Evolutionary conservation across 805 yeast species (phyloP), one percentile per base, ranked within the genome.

Genomic region (Candida verbasci): DNA sequence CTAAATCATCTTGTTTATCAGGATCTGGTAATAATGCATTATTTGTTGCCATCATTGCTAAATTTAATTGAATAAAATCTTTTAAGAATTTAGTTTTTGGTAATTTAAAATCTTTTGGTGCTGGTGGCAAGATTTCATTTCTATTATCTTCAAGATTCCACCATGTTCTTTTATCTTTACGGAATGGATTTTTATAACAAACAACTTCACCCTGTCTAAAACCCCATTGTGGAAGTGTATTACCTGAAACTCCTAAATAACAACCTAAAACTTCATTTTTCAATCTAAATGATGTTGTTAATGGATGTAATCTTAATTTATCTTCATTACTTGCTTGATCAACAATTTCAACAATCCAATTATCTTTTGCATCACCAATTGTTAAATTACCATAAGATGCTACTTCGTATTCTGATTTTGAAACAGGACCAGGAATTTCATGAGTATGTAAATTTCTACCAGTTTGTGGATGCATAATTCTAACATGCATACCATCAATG

Each of bases 181-280:
- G 65, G 58, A 80, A 83, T 24, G 87, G 80, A 43, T 68, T 60
- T 47, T 74, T 77, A 56, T 69, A 60, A 65, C 99, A 93, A 1
- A 80, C 82, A 45, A 93, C 91, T 67, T 93, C 99, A 44, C 96
- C 95, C 69, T 93, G 99, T 56, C 87, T 78, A 75, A 91, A 93
- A 15, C 98, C 99, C 99, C 99, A 93, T 12, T 78, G 80, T 14
- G 99, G 99, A 54, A 89, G 80, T 17, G 76, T 57, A 46, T 68
- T 64, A 30, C 96, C 97, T 9, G 93, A 73, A 10, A 91, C 85
- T 46, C 89, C 85, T 53, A 93, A 66, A 58, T 88, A 89, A 58
- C 97, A 94, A 28, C 84, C 83, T 51, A 87, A 58, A 8, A 58
- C 76, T 45, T 69, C 70, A 58, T 81, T 82, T 51, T 70, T 77